Evolutionary conservation across 2,329 filamentous ascomycete genomes (phyloP).

Genomic region (Neofusicoccum sp.): DNA sequence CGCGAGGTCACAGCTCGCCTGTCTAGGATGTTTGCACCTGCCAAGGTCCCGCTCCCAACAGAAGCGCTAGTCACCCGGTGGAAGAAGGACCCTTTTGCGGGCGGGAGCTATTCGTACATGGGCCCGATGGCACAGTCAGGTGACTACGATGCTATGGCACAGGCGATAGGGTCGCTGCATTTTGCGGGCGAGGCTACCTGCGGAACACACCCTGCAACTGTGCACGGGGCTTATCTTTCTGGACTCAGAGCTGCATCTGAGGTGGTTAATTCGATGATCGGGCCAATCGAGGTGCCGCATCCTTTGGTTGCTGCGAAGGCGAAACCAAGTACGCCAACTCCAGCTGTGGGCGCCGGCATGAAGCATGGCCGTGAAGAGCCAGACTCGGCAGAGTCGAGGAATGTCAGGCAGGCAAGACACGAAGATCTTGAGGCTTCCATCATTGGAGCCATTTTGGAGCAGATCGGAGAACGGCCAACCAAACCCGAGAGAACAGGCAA

Average conservation of each 20-base stretch:
- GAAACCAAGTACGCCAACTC: constrained; percentile 23
- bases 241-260: constrained; percentile 87
- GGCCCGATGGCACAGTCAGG: constrained; percentile 76
- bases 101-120: constrained; percentile 93
- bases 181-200: constrained; percentile 97
- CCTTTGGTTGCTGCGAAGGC: constrained; percentile 70
- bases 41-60: constrained; percentile 68
- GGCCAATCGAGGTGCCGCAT: constrained; percentile 70
- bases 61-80: constrained; percentile 91
- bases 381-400: constrained; percentile 19
- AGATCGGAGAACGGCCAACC: constrained; percentile 72
- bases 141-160: constrained; percentile 91
- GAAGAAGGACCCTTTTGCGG: constrained; percentile 86
- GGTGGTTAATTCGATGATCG: constrained; percentile 75
- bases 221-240: constrained; percentile 93
- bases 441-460: constrained; percentile 53
- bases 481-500: constrained; percentile 71
- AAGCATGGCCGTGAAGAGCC: constrained; percentile 21
- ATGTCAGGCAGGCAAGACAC: constrained; percentile 29
- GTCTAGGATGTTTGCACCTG: constrained; percentile 66
- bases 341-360: neutral
- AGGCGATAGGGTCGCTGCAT: constrained; percentile 78
- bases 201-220: constrained; percentile 91
- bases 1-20: constrained; percentile 77
- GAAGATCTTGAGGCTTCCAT: constrained; percentile 58